Evolutionary conservation across 2,329 filamentous ascomycete species (phyloP).

Genomic region (Fusarium begoniae): DNA sequence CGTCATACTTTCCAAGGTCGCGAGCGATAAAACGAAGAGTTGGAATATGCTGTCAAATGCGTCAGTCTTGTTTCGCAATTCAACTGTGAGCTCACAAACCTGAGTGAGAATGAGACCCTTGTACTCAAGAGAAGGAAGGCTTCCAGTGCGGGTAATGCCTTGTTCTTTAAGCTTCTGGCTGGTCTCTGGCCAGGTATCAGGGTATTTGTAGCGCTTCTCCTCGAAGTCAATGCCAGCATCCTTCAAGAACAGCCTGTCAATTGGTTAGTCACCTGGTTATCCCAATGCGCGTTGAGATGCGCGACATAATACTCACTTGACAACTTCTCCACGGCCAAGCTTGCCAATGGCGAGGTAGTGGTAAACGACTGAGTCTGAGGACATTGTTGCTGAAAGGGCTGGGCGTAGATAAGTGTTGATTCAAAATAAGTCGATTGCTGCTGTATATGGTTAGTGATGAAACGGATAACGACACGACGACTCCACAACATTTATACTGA

Average conservation of each 20-base stretch:
- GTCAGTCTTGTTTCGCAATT: no score
- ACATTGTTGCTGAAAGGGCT: background rate
- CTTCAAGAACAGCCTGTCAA: conserved; percentile 24
- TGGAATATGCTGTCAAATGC: conserved; percentile 4
- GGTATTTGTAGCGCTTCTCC: conserved; percentile 29
- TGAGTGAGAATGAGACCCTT: conserved; percentile 44
- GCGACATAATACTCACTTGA: conserved; percentile 25
- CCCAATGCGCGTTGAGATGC: rapidly evolving
- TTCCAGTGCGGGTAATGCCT: conserved; percentile 44
- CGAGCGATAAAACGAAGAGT: conserved; percentile 20
- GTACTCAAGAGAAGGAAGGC: conserved; percentile 49
- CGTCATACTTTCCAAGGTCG: conserved; percentile 26
- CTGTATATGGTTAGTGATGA: background rate
- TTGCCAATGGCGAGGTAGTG: conserved; percentile 42
- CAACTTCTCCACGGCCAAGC: conserved; percentile 42
- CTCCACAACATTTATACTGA: background rate
- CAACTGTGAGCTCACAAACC: background rate
- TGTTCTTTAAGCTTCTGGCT: conserved; percentile 42
- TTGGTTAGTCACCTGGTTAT: background rate
- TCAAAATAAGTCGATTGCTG: background rate
- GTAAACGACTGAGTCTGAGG: conserved; percentile 19
- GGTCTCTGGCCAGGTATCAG: conserved; percentile 17
- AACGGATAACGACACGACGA: background rate
- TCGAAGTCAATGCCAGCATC: conserved; percentile 28
- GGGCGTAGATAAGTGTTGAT: rapidly evolving